A percentile compares a stretch with the other conserved stretches of the same genome.
These are phyloP conservation scores for Penicillium sp. DNA, from an alignment of 2,329 filamentous ascomycete species.

Conservation along the genomic window DNA sequence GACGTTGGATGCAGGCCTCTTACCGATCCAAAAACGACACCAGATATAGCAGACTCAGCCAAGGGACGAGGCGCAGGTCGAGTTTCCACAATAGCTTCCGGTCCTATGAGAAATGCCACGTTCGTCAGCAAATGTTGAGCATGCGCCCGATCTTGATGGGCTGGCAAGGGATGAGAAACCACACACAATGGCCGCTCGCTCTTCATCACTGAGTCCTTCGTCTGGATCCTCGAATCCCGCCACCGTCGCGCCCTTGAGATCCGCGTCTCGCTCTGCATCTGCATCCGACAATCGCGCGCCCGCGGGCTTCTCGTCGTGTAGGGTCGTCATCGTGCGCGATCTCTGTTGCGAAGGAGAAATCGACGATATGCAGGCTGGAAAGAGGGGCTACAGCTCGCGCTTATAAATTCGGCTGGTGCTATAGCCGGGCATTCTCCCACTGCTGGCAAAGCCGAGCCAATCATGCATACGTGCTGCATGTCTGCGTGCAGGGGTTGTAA, in stretches of 20 bases:
- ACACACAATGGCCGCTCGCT: conserved; percentile 62
- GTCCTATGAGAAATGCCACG: conserved; percentile 34
- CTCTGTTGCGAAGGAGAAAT: background rate
- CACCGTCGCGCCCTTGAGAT: conserved; percentile 7
- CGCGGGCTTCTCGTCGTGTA: conserved; percentile 16
- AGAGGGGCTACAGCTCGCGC: conserved; percentile 7
- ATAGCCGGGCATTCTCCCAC: background rate
- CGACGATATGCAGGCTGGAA: background rate
- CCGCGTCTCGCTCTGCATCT: conserved; percentile 23
- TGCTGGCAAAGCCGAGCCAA: background rate
- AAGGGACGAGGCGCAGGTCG: conserved; percentile 49
- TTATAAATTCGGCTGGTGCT: conserved; percentile 11
- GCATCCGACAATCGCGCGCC: conserved; percentile 18
- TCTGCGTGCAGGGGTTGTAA: conserved; percentile 5
- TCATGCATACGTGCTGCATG: background rate
- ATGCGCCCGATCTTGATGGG: background rate
- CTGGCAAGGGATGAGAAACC: background rate
- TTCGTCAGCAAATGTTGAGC: no score
- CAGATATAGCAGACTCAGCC: conserved; percentile 50
- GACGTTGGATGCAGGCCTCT: background rate
- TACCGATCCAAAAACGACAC: conserved; percentile 45
- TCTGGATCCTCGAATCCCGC: conserved; percentile 57
- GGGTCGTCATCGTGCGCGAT: conserved; percentile 9
- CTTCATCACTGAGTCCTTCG: conserved; percentile 64
- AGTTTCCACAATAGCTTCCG: conserved; percentile 48